These are phyloP conservation scores for Terana coerulea DNA, from an alignment of 768 basidiomycete species.

Conservation along the genomic window DNA sequence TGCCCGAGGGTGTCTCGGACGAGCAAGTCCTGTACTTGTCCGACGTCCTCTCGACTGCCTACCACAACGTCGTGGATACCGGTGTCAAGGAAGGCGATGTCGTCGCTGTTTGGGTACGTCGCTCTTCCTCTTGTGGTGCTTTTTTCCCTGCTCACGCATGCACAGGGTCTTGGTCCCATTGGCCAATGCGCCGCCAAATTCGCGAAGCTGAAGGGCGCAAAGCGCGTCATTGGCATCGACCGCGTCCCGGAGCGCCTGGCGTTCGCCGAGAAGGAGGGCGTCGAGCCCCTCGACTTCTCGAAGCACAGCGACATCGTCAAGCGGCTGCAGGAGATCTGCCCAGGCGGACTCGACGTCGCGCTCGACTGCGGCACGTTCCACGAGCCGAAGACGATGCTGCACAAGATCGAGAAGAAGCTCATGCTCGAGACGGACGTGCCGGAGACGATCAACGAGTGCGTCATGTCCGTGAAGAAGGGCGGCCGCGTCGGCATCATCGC, in stretches of 20 bases:
- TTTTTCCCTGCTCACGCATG: conserved; percentile 51
- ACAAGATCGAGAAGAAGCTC: conserved; percentile 65
- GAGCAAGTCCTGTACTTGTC: conserved; percentile 57
- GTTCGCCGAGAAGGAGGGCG: conserved; percentile 41
- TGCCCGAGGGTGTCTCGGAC: conserved; percentile 62
- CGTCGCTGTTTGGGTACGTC: conserved; percentile 65
- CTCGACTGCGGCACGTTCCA: conserved; percentile 66
- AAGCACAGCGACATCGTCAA: conserved; percentile 40
- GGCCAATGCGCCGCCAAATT: conserved; percentile 59
- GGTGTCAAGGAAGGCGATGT: conserved; percentile 69
- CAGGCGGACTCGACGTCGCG: conserved; percentile 61
- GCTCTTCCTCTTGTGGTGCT: background rate
- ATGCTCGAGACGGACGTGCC: conserved; percentile 75
- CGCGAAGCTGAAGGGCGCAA: conserved; percentile 64
- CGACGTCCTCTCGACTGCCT: conserved; percentile 67
- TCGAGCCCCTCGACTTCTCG: conserved; percentile 24
- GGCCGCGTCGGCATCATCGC: conserved; percentile 63
- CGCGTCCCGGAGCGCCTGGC: conserved; percentile 47
- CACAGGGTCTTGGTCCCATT: conserved; percentile 61
- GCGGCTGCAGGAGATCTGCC: conserved; percentile 54
- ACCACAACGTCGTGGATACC: conserved; percentile 71
- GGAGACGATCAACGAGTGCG: conserved; percentile 56
- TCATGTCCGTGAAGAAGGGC: conserved; percentile 41
- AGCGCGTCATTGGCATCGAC: conserved; percentile 71
- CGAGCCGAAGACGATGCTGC: conserved; percentile 59